Conservation (phyloP, 148 eudicot genomes). For the Vaccinium corymbosum region DNA sequence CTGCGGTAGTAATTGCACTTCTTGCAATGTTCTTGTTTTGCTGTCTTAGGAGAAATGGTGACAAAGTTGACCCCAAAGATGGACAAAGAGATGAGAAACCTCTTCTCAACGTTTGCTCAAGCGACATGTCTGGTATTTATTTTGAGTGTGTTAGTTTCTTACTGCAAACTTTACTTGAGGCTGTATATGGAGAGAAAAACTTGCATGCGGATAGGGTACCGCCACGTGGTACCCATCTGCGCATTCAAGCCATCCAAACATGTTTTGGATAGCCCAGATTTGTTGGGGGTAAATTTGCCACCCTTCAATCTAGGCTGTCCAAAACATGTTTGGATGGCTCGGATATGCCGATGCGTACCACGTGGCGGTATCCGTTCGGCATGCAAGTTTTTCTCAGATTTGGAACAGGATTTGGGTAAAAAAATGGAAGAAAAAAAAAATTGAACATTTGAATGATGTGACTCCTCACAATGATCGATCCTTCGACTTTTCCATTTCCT, state of each 20-base stretch:
- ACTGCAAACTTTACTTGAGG: background rate
- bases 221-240: too few relatives aligned
- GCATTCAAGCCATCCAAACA: too few relatives aligned
- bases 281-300: too few relatives aligned
- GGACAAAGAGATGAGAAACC: conserved; percentile 52
- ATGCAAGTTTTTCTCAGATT: too few relatives aligned
- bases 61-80: conserved; percentile 16
- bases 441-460: background rate
- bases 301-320: too few relatives aligned
- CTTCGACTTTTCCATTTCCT: background rate
- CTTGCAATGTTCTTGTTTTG: conserved; percentile 34
- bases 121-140: conserved; percentile 36
- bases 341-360: too few relatives aligned
- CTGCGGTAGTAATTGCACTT: conserved; percentile 29
- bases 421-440: background rate
- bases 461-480: background rate
- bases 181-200: background rate
- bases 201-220: too few relatives aligned
- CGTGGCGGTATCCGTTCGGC: too few relatives aligned
- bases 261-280: too few relatives aligned
- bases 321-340: too few relatives aligned
- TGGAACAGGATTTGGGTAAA: background rate
- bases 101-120: conserved; percentile 37
- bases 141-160: background rate
- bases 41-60: conserved; percentile 24